Conservation (phyloP, 163 green algal species). For the Prototheca wickerhamii region DNA sequence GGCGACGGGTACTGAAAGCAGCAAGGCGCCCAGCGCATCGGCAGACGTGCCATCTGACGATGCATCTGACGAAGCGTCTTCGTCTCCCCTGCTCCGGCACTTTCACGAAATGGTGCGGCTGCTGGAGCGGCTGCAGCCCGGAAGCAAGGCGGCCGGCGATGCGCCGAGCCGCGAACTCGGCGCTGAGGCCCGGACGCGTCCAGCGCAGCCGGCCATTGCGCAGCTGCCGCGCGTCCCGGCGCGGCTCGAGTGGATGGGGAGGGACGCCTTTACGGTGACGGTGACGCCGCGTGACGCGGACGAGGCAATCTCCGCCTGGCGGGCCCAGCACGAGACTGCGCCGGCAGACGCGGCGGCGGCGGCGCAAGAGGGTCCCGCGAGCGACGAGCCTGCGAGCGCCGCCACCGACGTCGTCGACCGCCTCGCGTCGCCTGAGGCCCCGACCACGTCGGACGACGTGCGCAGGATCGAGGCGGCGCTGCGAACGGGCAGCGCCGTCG, state of each 20-base stretch:
- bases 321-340: no score
- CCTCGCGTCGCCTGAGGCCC: not conserved
- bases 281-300: slow-evolving; percentile 5
- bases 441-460: not conserved
- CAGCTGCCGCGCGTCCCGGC: not conserved
- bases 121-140: no score
- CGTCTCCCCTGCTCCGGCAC: no score
- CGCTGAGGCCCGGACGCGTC: not conserved
- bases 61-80: no score
- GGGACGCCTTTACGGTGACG: slow-evolving; percentile 21
- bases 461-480: not conserved
- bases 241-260: slow-evolving; percentile 21
- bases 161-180: not conserved
- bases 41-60: no score
- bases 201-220: not conserved
- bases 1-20: no score
- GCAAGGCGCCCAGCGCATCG: no score
- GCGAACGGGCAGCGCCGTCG: not conserved
- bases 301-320: not conserved
- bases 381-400: not conserved
- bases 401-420: not conserved
- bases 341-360: no score
- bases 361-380: no score
- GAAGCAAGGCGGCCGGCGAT: not conserved
- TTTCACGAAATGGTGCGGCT: no score